Conservation (phyloP, 192 early-diverging fungal species). For the Coemansia sp. region DNA sequence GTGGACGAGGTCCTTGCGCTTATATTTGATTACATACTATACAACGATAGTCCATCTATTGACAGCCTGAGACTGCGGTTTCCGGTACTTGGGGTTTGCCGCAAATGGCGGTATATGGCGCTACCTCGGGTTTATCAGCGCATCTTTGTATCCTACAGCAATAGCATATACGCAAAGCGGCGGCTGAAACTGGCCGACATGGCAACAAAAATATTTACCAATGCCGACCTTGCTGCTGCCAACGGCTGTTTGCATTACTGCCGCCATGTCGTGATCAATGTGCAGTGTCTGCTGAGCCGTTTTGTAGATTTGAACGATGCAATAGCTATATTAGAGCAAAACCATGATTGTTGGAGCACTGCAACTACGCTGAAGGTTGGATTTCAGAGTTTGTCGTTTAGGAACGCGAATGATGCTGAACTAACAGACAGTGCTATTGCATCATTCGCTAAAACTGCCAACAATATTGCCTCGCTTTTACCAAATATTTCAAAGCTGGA, state of each 20-base stretch:
- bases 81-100: neutral
- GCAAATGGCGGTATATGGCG: neutral
- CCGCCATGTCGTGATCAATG: neutral
- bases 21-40: neutral
- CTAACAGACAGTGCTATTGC: neutral
- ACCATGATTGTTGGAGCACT: neutral
- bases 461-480: neutral
- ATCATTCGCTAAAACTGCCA: neutral
- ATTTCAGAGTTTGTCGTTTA: neutral
- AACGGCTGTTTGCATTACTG: neutral
- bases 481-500: neutral
- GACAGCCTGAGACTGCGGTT: neutral
- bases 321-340: neutral
- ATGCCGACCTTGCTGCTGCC: neutral
- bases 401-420: neutral
- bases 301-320: conserved; percentile 1
- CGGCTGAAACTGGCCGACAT: neutral
- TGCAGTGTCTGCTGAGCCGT: neutral
- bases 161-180: neutral
- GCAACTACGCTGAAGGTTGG: neutral
- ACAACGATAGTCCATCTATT: neutral
- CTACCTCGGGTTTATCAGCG: neutral
- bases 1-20: neutral
- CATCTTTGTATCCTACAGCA: neutral
- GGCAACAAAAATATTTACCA: neutral